A percentile compares a stretch with the other conserved stretches of the same genome.
Conservation (phyloP, 1,139 yeast genomes). For the Hyphopichia burtonii region DNA sequence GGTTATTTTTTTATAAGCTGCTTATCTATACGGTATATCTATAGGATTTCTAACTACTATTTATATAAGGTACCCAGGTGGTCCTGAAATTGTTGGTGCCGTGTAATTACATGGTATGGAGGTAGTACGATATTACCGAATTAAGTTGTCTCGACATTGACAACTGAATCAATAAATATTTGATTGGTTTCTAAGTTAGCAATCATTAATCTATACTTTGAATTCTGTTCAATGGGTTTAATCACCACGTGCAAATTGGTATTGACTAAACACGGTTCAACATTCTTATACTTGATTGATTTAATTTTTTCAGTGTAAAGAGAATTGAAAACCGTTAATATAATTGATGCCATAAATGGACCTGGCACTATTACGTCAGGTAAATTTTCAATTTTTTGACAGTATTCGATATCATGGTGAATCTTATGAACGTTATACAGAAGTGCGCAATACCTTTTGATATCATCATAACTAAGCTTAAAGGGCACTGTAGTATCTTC, state of each 20-base stretch:
- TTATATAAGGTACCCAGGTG: no score
- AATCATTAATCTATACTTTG: background rate
- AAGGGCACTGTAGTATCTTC: background rate
- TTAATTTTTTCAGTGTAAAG: slow-evolving; percentile 10
- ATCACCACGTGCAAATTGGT: background rate
- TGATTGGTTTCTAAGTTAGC: background rate
- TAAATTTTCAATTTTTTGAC: slow-evolving; percentile 54
- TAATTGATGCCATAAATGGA: slow-evolving; percentile 66
- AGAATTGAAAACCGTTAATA: slow-evolving; percentile 48
- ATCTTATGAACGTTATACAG: slow-evolving; percentile 82
- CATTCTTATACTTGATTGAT: slow-evolving; percentile 47
- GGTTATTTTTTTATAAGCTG: no score
- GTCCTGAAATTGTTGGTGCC: background rate
- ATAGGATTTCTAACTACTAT: no score
- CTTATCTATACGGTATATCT: no score
- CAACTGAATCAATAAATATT: background rate
- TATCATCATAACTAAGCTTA: slow-evolving; percentile 7
- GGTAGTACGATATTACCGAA: background rate
- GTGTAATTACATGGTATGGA: background rate
- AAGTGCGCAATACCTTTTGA: slow-evolving; percentile 60
- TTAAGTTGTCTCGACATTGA: background rate
- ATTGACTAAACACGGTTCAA: slow-evolving; percentile 45
- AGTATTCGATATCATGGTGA: slow-evolving; percentile 65
- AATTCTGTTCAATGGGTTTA: background rate
- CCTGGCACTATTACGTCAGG: slow-evolving; percentile 74